A percentile compares a stretch with the other conserved stretches of the same genome.
Conservation (phyloP, 2,329 filamentous ascomycete genomes). For the Graphilbum fragrans region DNA sequence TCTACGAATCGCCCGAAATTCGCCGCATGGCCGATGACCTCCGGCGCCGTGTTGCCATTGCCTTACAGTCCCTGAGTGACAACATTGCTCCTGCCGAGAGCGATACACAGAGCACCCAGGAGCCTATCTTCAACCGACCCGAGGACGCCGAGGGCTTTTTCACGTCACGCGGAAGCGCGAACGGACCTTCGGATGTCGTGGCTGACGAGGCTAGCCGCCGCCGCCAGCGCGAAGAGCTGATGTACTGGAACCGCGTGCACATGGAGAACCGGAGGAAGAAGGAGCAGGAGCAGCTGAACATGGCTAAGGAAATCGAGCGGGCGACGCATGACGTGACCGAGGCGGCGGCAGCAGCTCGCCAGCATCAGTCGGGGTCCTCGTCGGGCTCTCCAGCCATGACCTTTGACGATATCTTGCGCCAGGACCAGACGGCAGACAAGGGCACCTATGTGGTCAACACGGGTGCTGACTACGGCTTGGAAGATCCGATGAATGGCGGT, state of each 20-base stretch:
- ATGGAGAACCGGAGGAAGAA: slow-evolving; percentile 33
- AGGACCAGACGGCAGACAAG: slow-evolving; percentile 36
- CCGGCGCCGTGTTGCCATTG: slow-evolving; percentile 47
- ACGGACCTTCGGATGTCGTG: slow-evolving; percentile 36
- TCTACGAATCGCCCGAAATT: slow-evolving; percentile 53
- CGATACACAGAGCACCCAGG: slow-evolving; percentile 11
- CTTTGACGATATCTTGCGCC: slow-evolving; percentile 48
- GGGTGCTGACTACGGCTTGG: slow-evolving; percentile 29
- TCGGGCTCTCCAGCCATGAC: slow-evolving; percentile 12
- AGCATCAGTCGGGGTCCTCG: slow-evolving; percentile 1
- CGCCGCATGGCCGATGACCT: slow-evolving; percentile 49
- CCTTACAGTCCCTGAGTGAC: slow-evolving; percentile 47
- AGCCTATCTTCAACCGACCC: slow-evolving; percentile 51
- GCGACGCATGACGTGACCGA: slow-evolving; percentile 6
- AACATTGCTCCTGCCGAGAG: slow-evolving; percentile 30
- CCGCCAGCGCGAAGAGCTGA: slow-evolving; percentile 50
- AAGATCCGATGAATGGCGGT: slow-evolving; percentile 22
- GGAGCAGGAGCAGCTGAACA: slow-evolving; percentile 10
- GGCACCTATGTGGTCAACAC: slow-evolving; percentile 48
- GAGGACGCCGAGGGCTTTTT: slow-evolving; percentile 55
- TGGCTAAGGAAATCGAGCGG: slow-evolving; percentile 2
- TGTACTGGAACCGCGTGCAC: slow-evolving; percentile 52
- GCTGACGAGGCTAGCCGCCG: slow-evolving; percentile 50
- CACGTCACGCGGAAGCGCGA: slow-evolving; percentile 30
- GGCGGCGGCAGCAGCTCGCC: slow-evolving; percentile 5